phyloP scores from a whole-genome alignment of 1,284 basidiomycete genomes.

The Cryptococcus sp. region DNA sequence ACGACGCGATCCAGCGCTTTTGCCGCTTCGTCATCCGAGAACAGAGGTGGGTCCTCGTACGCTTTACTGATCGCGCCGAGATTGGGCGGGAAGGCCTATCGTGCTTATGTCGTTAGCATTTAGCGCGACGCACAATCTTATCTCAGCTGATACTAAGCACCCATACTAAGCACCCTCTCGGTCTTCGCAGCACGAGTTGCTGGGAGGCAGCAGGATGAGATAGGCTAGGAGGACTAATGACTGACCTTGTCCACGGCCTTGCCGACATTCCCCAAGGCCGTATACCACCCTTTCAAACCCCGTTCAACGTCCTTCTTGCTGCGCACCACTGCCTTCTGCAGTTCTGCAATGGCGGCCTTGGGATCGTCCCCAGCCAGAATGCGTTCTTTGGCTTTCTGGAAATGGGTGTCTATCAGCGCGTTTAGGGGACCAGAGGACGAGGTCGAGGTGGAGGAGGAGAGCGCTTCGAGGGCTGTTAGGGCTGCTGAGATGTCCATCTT shows the following conservation, averaged over 20 bases:
- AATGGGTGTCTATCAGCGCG: slow-evolving; percentile 62
- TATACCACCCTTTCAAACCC: slow-evolving; percentile 81
- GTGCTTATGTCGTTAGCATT: background rate
- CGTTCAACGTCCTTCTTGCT: slow-evolving; percentile 84
- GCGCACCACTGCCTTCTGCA: slow-evolving; percentile 65
- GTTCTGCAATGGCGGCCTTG: slow-evolving; percentile 59
- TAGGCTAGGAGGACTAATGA: slow-evolving; percentile 15
- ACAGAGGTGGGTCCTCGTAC: slow-evolving; percentile 49
- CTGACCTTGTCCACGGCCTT: slow-evolving; percentile 85
- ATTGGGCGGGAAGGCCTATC: slow-evolving; percentile 47
- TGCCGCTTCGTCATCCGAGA: slow-evolving; percentile 35
- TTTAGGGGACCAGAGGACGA: slow-evolving; percentile 70
- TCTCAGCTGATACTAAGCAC: no score
- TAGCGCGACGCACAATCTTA: background rate
- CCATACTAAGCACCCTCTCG: background rate
- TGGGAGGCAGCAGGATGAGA: background rate
- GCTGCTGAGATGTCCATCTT: slow-evolving; percentile 39
- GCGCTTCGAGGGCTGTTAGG: slow-evolving; percentile 42
- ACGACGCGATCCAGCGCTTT: slow-evolving; percentile 43
- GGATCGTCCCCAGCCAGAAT: slow-evolving; percentile 62
- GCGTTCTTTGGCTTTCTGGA: slow-evolving; percentile 63
- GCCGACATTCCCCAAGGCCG: slow-evolving; percentile 70
- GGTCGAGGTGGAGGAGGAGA: slow-evolving; percentile 59
- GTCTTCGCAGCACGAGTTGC: background rate
- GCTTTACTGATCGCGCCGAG: slow-evolving; percentile 45